A percentile compares a stretch with the other conserved stretches of the same genome.
phyloP scores from a whole-genome alignment of 805 yeast species.

The Allodekkera sacchari region DNA sequence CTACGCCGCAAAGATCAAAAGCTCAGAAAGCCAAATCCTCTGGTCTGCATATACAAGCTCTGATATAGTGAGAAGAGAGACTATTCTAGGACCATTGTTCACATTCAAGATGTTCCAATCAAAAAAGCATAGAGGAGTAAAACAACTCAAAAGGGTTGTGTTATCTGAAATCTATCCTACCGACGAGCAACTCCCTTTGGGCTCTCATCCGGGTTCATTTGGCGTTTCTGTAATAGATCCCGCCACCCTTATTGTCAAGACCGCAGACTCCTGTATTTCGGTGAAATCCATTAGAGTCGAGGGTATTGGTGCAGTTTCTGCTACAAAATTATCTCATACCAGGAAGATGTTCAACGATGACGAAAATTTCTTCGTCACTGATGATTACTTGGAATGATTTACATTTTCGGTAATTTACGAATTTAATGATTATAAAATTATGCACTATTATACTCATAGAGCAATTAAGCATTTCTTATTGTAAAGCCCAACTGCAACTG shows the following conservation, averaged over 20 bases:
- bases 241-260: conserved; percentile 19
- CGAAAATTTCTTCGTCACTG: conserved; percentile 3
- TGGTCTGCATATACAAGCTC: conserved; percentile 37
- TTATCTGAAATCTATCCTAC: conserved; percentile 29
- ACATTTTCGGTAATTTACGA: no score
- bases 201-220: conserved; percentile 21
- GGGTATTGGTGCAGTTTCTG: conserved; percentile 40
- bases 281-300: conserved; percentile 42
- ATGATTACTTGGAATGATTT: no score
- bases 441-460: conserved; percentile 6
- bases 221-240: conserved; percentile 5
- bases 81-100: conserved; percentile 50
- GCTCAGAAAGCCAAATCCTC: conserved; percentile 32
- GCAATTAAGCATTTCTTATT: conserved; percentile 41
- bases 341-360: conserved; percentile 37
- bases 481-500: conserved; percentile 72
- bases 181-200: not conserved
- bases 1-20: conserved; percentile 49
- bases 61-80: conserved; percentile 32
- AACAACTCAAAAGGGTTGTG: conserved; percentile 32
- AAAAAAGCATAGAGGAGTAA: conserved; percentile 16
- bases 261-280: conserved; percentile 34
- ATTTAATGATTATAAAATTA: not conserved
- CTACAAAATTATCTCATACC: conserved; percentile 35
- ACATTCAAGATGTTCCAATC: conserved; percentile 32